These are phyloP conservation scores for Colletotrichum acutatum DNA, from an alignment of 2,329 filamentous ascomycete species.

Conservation along the genomic window DNA sequence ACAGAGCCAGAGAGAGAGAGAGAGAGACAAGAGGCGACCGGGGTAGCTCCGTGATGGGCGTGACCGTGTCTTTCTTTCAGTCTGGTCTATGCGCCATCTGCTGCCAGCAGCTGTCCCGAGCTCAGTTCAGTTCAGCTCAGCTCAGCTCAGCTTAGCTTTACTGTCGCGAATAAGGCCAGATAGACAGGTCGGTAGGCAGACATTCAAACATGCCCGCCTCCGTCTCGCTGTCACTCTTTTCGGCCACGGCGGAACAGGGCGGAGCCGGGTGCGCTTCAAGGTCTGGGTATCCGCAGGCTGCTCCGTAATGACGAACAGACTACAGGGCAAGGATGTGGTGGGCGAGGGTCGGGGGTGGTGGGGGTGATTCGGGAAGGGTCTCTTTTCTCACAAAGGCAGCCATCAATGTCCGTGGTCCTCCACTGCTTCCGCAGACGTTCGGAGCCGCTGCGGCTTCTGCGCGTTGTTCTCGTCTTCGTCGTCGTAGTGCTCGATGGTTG, in stretches of 20 bases:
- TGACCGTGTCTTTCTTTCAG: not conserved
- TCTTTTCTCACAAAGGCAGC: conserved; percentile 40
- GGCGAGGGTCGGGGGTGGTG: not conserved
- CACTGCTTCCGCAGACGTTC: conserved; percentile 20
- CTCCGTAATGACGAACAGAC: conserved; percentile 13
- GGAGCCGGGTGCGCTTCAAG: not conserved
- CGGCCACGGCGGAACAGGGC: conserved; percentile 6
- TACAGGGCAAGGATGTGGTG: not conserved
- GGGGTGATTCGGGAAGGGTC: not conserved
- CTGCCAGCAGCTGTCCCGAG: conserved; percentile 12
- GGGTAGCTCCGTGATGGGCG: not conserved
- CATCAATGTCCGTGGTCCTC: conserved; percentile 37
- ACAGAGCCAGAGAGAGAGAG: not conserved
- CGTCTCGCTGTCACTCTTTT: not conserved
- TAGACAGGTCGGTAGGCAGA: not conserved
- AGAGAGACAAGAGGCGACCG: not conserved
- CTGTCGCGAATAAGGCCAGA: not conserved
- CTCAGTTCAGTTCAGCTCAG: not conserved
- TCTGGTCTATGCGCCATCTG: not conserved
- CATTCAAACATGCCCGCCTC: not conserved
- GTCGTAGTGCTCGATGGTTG: not conserved
- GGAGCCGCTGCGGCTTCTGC: not conserved
- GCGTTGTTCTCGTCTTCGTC: not conserved
- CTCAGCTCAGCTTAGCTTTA: no score
- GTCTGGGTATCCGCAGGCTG: not conserved